Conservation (phyloP, 2,329 filamentous ascomycete species). For the Blastomyces gilchristii region DNA sequence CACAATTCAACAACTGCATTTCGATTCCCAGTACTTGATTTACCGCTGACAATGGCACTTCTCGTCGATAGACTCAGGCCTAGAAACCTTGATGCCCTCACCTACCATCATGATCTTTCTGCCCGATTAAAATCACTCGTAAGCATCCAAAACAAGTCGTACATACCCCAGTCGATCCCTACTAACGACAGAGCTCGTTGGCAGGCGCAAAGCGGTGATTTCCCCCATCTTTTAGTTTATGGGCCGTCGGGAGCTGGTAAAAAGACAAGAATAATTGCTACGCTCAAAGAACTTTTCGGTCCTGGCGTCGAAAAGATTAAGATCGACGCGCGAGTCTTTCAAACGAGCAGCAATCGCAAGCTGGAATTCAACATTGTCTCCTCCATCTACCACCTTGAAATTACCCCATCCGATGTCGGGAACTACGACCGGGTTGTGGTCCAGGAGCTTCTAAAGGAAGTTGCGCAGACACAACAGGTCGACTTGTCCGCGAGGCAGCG, state of each 20-base stretch:
- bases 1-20: neutral
- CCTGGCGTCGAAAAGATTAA: constrained; percentile 99
- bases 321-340: constrained; percentile 93
- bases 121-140: constrained; percentile 78
- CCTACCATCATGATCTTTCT: constrained; percentile 83
- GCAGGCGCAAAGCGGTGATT: constrained; percentile 91
- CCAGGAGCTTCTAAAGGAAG: constrained; percentile 91
- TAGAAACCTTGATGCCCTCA: constrained; percentile 47
- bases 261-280: constrained; percentile 93
- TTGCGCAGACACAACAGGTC: constrained; percentile 98
- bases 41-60: constrained; percentile 44
- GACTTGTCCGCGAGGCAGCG: constrained; percentile 79
- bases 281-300: constrained; percentile 87
- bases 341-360: constrained; percentile 90
- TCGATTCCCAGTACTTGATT: neutral
- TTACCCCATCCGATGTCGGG: constrained; percentile 92
- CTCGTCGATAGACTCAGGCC: constrained; percentile 55
- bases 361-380: constrained; percentile 98
- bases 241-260: constrained; percentile 94
- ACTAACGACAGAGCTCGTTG: constrained; percentile 13
- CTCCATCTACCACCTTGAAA: constrained; percentile 95
- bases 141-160: constrained; percentile 25
- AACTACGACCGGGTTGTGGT: constrained; percentile 94
- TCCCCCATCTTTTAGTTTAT: constrained; percentile 94
- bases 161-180: neutral